A percentile compares a stretch with the other conserved stretches of the same genome.
phyloP scores from a whole-genome alignment of 805 yeast genomes.

The Ogataea kodamae region DNA sequence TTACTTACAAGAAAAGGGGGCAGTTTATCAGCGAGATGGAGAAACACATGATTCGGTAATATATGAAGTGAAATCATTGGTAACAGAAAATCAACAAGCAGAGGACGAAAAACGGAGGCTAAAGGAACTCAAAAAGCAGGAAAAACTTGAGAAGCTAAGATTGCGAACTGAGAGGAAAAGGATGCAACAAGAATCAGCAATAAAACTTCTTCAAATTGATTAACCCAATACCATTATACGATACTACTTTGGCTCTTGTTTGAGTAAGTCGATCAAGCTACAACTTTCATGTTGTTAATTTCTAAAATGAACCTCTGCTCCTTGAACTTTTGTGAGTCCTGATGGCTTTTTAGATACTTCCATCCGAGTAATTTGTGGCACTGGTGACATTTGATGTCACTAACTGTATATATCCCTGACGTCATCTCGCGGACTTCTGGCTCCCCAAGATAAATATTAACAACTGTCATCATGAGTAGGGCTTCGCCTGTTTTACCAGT shows the following conservation, averaged over 20 bases:
- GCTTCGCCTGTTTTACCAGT: constrained; percentile 59
- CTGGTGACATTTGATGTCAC: constrained; percentile 53
- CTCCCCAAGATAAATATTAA: constrained; percentile 23
- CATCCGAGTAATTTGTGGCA: constrained; percentile 58
- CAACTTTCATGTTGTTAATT: constrained; percentile 22
- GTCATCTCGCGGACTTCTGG: constrained; percentile 41
- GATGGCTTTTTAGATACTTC: constrained; percentile 53
- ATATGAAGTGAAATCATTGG: constrained; percentile 16
- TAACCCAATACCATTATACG: no score
- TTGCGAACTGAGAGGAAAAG: constrained; percentile 20
- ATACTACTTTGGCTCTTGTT: no score
- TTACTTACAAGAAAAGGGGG: constrained; percentile 26
- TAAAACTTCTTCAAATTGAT: constrained; percentile 16
- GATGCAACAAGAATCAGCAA: constrained; percentile 10
- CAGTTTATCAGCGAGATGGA: constrained; percentile 25
- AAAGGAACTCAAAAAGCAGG: constrained; percentile 33
- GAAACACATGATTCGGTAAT: constrained; percentile 16
- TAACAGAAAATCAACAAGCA: constrained; percentile 1
- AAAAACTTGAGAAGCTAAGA: constrained; percentile 34
- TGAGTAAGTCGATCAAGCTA: constrained; percentile 5
- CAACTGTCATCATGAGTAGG: constrained; percentile 45
- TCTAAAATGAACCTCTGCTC: constrained; percentile 61
- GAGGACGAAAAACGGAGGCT: constrained; percentile 30
- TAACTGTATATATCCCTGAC: constrained; percentile 56
- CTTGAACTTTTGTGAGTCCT: constrained; percentile 48